Evolutionary conservation across 306 rosid species (phyloP), one percentile per base, ranked within the genome.

Genomic region (Mimosa pudica): DNA sequence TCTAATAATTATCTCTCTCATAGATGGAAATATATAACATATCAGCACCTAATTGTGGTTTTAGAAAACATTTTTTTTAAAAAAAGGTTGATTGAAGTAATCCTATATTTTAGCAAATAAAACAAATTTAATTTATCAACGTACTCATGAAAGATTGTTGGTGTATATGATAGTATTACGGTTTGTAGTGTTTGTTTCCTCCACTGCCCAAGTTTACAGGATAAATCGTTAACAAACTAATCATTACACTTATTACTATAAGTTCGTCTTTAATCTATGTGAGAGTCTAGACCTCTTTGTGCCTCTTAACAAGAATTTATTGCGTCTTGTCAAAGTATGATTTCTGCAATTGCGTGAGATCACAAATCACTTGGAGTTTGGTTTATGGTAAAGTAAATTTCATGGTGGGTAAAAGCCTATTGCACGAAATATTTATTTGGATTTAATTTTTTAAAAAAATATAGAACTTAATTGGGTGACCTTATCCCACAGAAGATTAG

Each of bases 261-360:
- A 32, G 18, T 32, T 7, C 42, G 6, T 8, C 68, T 62, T 62
- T 30, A 11, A 61, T 61, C 66, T 30, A 0, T 52, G 2, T 16
- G 16, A 52, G 58, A 55, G 61, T 32, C 8, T 62, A 1, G 38
- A 61, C 41, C 2, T 7, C 35, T 24, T 10, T 3, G 41, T 30
- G 18, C 9, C 47, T 17, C 57, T 41, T 16, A 17, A 36, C 30
- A 68, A 66, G 72, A 68, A 68, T 42, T 68, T 42, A 1, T 42
- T n/a, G 20, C 49, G 52, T 16, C 17, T 68, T 3, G 52, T 42
- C 72, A 41, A 41, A 41, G 69, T 63, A 33, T 38, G 38, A 66
- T 66, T 66, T 42, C 47, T 55, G 61, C 72, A 2, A 47, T n/a
- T n/a, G 72, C 72, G 72, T 68, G 52, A 41, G 32, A 16, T 45